These are phyloP conservation scores for Iberis pinnata DNA, from an alignment of 345 rosid genomes.

Conservation along the genomic window DNA sequence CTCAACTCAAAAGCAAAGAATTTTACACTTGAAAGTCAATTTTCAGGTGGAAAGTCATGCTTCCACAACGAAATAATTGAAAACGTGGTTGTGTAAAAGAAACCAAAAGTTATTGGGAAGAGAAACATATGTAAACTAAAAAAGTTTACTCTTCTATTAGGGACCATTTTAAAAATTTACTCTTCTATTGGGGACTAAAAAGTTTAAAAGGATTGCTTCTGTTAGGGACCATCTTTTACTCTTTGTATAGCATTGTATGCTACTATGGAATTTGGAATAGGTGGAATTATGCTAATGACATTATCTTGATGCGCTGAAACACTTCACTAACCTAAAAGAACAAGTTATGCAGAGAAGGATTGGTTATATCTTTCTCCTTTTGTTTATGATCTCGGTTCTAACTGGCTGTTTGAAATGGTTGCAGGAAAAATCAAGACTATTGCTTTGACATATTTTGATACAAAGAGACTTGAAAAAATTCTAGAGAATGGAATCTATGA, in stretches of 20 bases:
- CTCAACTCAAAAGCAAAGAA: no score
- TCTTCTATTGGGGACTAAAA: no score
- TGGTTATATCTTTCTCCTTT: slow-evolving; percentile 3
- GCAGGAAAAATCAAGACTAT: slow-evolving; percentile 88
- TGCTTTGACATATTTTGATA: slow-evolving; percentile 92
- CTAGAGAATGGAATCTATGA: slow-evolving; percentile 80
- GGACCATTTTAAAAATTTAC: no score
- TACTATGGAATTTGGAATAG: slow-evolving; percentile 32
- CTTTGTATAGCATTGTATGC: background rate
- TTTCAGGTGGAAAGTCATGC: slow-evolving; percentile 23
- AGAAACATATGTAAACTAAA: slow-evolving; percentile 12
- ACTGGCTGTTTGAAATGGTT: slow-evolving; percentile 15
- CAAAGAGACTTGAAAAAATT: slow-evolving; percentile 72
- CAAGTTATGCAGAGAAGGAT: slow-evolving; percentile 51
- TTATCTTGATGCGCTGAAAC: slow-evolving; percentile 82
- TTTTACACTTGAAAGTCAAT: background rate
- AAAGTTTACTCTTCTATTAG: no score
- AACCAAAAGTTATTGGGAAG: slow-evolving; percentile 17
- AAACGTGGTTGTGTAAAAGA: slow-evolving; percentile 25
- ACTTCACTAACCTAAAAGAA: slow-evolving; percentile 78
- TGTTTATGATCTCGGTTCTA: slow-evolving; percentile 13
- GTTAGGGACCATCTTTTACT: no score
- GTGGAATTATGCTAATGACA: slow-evolving; percentile 91
- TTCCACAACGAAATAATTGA: slow-evolving; percentile 24
- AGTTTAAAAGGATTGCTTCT: no score